A percentile compares a stretch with the other conserved stretches of the same genome.
Evolutionary conservation across 208 protist species (phyloP).

Genomic region (Acanthamoeba quina): DNA sequence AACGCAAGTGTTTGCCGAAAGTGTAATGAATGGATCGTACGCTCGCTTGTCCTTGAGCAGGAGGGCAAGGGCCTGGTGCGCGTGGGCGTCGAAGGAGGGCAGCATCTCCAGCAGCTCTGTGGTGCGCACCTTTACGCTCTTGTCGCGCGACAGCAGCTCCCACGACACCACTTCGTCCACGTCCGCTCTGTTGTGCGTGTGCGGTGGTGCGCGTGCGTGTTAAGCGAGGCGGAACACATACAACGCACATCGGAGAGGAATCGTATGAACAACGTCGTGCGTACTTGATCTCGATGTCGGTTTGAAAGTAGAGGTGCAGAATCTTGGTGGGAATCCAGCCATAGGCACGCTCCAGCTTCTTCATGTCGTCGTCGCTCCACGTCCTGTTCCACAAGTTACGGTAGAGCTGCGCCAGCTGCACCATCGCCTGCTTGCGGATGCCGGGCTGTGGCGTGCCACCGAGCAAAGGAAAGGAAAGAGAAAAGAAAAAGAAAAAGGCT

Average conservation of each 20-base stretch:
- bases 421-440: conserved; percentile 27
- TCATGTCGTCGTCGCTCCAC: conserved; percentile 22
- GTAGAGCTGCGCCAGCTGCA: conserved; percentile 16
- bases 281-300: conserved; percentile 44
- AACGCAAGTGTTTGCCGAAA: background rate
- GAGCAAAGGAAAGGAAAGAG: too few relatives aligned
- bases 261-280: background rate
- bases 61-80: background rate
- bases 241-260: background rate
- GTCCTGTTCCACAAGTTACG: background rate
- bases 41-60: conserved; percentile 53
- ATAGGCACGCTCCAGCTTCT: conserved; percentile 48
- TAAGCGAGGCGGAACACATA: background rate
- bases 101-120: conserved; percentile 14
- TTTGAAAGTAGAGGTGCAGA: conserved; percentile 56
- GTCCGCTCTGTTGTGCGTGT: background rate
- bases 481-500: too few relatives aligned
- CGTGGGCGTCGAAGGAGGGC: conserved; percentile 20
- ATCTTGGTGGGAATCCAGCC: conserved; percentile 67
- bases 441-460: background rate
- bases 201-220: background rate
- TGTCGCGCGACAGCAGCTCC: conserved; percentile 25
- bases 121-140: conserved; percentile 32
- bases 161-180: conserved; percentile 41
- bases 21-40: background rate